These are phyloP conservation scores for Nigrospora oryzae DNA, from an alignment of 2,329 filamentous ascomycete species.

Conservation along the genomic window DNA sequence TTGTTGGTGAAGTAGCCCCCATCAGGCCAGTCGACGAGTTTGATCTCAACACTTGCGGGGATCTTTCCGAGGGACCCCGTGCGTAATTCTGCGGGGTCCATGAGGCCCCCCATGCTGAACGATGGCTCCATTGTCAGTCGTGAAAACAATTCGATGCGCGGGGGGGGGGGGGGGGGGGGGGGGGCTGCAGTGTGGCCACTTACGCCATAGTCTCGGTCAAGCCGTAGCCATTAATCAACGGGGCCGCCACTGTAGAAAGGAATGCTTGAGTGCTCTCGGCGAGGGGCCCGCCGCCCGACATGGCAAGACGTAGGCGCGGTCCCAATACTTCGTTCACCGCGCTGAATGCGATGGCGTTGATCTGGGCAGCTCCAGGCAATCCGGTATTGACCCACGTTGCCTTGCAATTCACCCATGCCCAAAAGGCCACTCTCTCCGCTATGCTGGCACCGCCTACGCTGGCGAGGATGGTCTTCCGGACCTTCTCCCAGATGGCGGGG, in stretches of 20 bases:
- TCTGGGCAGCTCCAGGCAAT: conserved; percentile 55
- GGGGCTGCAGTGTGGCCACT: background rate
- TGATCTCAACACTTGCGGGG: conserved; percentile 66
- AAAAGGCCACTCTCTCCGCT: conserved; percentile 67
- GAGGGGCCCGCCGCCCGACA: conserved; percentile 81
- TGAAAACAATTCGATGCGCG: background rate
- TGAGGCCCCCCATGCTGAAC: conserved; percentile 53
- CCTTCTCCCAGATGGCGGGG: conserved; percentile 81
- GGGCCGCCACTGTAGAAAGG: conserved; percentile 79
- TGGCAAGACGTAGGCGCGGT: conserved; percentile 59
- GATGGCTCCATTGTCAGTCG: background rate
- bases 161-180: too few relatives aligned
- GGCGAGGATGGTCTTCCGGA: conserved; percentile 79
- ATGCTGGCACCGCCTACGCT: conserved; percentile 64
- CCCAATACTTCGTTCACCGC: conserved; percentile 88
- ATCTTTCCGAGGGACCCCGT: conserved; percentile 64
- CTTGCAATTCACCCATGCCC: conserved; percentile 23
- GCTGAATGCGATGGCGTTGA: conserved; percentile 79
- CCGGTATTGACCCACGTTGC: conserved; percentile 46
- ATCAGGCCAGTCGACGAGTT: conserved; percentile 78
- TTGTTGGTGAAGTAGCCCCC: conserved; percentile 72
- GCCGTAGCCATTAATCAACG: conserved; percentile 84
- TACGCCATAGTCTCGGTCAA: conserved; percentile 73
- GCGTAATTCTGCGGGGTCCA: conserved; percentile 73
- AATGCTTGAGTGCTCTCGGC: conserved; percentile 80